A percentile compares a stretch with the other conserved stretches of the same genome.
phyloP scores from a whole-genome alignment of 495 filamentous ascomycete species.

The Pyronema omphalodes region DNA sequence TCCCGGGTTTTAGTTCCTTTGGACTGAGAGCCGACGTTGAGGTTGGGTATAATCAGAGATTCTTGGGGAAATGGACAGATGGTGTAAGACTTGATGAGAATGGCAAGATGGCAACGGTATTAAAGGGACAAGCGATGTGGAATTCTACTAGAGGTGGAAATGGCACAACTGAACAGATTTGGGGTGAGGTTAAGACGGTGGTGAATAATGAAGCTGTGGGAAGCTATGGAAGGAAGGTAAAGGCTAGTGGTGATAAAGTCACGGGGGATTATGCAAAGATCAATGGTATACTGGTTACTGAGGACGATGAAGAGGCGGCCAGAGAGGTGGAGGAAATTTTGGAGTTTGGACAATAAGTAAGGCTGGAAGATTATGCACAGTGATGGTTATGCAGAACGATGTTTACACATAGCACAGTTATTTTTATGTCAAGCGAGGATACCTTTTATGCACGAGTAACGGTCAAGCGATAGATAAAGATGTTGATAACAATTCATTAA shows the following conservation, averaged over 20 bases:
- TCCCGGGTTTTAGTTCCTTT: not conserved
- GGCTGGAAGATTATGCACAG: not conserved
- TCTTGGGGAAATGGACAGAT: not conserved
- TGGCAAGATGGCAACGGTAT: conserved; percentile 4
- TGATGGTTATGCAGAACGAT: not conserved
- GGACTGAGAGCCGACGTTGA: conserved; percentile 6
- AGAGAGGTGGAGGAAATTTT: not conserved
- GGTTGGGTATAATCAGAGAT: not conserved
- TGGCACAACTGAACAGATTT: conserved; percentile 4
- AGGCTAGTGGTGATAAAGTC: conserved; percentile 5
- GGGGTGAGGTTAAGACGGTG: conserved; percentile 6
- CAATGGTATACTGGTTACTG: not conserved
- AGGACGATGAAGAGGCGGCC: not conserved
- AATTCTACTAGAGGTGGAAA: conserved; percentile 1
- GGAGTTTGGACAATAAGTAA: not conserved
- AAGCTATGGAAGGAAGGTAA: conserved; percentile 10
- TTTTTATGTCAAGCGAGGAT: no score
- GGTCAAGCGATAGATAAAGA: no score
- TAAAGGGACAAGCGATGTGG: conserved; percentile 8
- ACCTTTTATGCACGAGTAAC: no score
- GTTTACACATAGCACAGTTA: not conserved
- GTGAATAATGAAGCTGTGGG: conserved; percentile 8
- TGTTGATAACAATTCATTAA: no score
- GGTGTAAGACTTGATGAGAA: not conserved
- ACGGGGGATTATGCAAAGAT: conserved; percentile 7